Evolutionary conservation across 2,329 filamentous ascomycete species (phyloP), one percentile per base, ranked within the genome.

Genomic region (Cryphonectria carpinicola): DNA sequence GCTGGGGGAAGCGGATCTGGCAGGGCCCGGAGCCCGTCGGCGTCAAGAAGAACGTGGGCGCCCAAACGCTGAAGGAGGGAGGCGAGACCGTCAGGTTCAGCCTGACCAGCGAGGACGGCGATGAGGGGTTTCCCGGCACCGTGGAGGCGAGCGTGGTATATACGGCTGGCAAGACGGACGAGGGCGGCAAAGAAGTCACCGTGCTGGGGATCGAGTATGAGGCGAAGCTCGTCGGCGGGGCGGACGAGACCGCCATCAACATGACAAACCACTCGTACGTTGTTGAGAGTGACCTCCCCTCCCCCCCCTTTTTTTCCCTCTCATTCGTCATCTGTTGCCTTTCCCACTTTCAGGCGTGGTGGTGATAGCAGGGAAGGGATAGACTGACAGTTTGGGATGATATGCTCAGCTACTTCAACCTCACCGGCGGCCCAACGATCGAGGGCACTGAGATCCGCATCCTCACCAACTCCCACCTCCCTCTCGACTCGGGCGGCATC

Each of bases 261-360:
- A 88, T 98, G 82, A 98, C 96, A 65, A 99, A 98, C 83, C 95
- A 99, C 84, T 97, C 93, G 92, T 94, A 81, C 75, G 84, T 79
- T 11, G 46, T 66, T 1, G 37, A 37, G 37, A 8, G 37, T 37
- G 37, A 58, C 46, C 41, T 8, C 25, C 25, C 65, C 56, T 66
- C 22, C 3, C 56, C 66, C 22, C 3, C 32, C 32, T n/a, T n/a
- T n/a, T n/a, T n/a, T n/a, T n/a, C n/a, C 32, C 32, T 0, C 32
- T 32, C 32, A 3, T 32, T 32, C 32, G 32, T 32, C 32, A 32
- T 32, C 32, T 32, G 32, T 32, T 32, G 32, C 68, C 54, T 35
- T 17, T 52, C 14, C 52, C 37, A n/a, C 41, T n/a, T 14, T 6
- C 37, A 39, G 60, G 22, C 22, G 19, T 11, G 17, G 17, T 6